Percentiles rank a stretch among this genome's conserved stretches.
Evolutionary conservation across 805 yeast genomes (phyloP).

Genomic region (Yarrowia bubula): DNA sequence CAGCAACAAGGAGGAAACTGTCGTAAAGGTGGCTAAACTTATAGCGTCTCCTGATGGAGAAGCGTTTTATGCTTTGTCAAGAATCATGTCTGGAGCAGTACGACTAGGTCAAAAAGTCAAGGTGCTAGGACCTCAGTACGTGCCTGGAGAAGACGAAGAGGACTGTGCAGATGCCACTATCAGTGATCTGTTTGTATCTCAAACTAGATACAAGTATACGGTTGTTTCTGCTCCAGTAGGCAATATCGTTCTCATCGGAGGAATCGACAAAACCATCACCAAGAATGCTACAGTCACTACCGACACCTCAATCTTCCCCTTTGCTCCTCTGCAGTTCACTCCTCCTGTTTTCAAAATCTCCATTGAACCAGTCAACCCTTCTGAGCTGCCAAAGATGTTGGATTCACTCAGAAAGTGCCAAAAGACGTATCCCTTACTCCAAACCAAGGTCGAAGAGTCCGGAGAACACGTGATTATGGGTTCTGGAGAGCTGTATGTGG

Average conservation of each 20-base stretch:
- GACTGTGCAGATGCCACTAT: conserved; percentile 46
- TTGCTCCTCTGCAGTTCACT: conserved; percentile 36
- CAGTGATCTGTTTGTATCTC: conserved; percentile 47
- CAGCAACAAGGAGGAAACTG: conserved; percentile 33
- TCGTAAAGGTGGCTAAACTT: conserved; percentile 59
- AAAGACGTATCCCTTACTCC: conserved; percentile 63
- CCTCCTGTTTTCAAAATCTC: conserved; percentile 75
- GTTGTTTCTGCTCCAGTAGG: conserved; percentile 60
- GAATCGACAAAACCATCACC: conserved; percentile 54
- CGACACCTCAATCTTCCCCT: conserved; percentile 39
- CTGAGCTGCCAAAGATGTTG: conserved; percentile 69
- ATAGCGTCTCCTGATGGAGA: conserved; percentile 55
- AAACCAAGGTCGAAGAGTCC: conserved; percentile 76
- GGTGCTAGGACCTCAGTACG: conserved; percentile 56
- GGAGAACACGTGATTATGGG: conserved; percentile 83
- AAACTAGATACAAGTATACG: conserved; percentile 67
- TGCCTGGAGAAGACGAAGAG: conserved; percentile 52
- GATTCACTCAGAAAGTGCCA: conserved; percentile 65
- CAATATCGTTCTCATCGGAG: conserved; percentile 63
- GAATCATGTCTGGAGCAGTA: conserved; percentile 63
- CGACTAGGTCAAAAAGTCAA: conserved; percentile 48
- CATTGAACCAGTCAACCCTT: conserved; percentile 75
- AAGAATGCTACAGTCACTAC: conserved; percentile 59
- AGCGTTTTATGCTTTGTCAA: conserved; percentile 55
- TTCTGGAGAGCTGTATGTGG: conserved; percentile 84